Conservation (phyloP, 2,329 filamentous ascomycete species). For the Aspergillus nomiae region DNA sequence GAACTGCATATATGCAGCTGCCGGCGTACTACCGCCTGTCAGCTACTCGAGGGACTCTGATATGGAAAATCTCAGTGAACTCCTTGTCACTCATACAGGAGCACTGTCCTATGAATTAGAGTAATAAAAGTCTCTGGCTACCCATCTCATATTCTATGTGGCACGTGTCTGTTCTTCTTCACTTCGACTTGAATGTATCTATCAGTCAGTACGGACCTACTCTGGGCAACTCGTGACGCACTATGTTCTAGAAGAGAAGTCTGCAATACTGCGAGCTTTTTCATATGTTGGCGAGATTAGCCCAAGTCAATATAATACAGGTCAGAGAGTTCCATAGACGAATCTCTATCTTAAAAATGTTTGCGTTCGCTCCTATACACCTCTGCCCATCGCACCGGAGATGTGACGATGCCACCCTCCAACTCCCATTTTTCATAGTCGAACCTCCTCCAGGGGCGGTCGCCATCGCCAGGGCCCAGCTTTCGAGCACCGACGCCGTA, state of each 20-base stretch:
- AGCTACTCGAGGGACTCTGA: not conserved
- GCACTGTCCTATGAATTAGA: not conserved
- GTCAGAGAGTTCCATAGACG: not conserved
- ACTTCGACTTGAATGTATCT: not conserved
- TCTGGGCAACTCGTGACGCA: not conserved
- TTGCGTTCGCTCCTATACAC: conserved; percentile 13
- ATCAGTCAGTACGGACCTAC: not conserved
- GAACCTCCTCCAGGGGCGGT: conserved; percentile 24
- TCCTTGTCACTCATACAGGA: not conserved
- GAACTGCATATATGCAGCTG: not conserved
- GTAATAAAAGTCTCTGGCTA: not conserved
- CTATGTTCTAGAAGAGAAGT: not conserved
- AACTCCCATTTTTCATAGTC: conserved; percentile 29
- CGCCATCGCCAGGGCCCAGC: conserved; percentile 14
- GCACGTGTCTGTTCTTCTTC: not conserved
- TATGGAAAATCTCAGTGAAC: not conserved
- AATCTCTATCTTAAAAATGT: conserved; percentile 2
- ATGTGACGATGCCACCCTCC: conserved; percentile 32
- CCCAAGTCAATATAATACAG: not conserved
- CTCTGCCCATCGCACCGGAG: conserved; percentile 26
- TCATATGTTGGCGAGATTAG: not conserved
- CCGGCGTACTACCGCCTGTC: not conserved
- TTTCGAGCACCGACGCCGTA: conserved; percentile 40
- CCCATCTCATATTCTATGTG: not conserved
- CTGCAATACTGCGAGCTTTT: not conserved